Evolutionary conservation across 2,329 filamentous ascomycete species (phyloP).

Genomic region (Penicillium sp.): DNA sequence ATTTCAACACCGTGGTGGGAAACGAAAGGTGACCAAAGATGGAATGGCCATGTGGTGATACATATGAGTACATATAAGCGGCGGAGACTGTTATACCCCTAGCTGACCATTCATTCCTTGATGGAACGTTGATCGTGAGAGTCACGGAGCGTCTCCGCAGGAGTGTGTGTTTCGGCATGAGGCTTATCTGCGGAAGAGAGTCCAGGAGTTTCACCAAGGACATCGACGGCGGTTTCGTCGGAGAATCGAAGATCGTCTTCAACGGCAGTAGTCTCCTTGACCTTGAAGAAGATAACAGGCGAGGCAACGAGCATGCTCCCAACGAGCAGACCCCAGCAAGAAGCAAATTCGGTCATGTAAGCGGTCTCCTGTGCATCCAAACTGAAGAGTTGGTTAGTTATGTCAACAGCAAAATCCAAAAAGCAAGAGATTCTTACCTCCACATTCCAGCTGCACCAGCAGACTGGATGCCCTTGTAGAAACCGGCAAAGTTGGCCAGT

Average conservation of each 20-base stretch:
- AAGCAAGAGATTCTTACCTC: constrained; percentile 32
- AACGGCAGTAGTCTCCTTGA: constrained; percentile 74
- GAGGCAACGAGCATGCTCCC: constrained; percentile 72
- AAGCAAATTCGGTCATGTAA: constrained; percentile 69
- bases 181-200: constrained; percentile 21
- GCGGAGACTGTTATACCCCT: background rate
- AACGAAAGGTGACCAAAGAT: background rate
- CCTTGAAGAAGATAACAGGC: constrained; percentile 73
- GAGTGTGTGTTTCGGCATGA: constrained; percentile 2
- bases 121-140: constrained; percentile 10
- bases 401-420: background rate
- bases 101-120: constrained; percentile 6
- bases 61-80: constrained; percentile 8
- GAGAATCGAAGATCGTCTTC: constrained; percentile 82
- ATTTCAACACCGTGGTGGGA: background rate
- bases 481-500: constrained; percentile 85
- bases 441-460: constrained; percentile 65
- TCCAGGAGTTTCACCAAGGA: constrained; percentile 40
- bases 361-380: constrained; percentile 61
- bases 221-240: constrained; percentile 74
- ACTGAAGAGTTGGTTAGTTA: constrained; percentile 46
- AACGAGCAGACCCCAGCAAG: constrained; percentile 71
- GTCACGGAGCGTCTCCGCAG: constrained; percentile 3
- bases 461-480: constrained; percentile 89
- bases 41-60: constrained; percentile 6